Evolutionary conservation across 2,329 filamentous ascomycete species (phyloP).

Genomic region (Hortaea werneckii): DNA sequence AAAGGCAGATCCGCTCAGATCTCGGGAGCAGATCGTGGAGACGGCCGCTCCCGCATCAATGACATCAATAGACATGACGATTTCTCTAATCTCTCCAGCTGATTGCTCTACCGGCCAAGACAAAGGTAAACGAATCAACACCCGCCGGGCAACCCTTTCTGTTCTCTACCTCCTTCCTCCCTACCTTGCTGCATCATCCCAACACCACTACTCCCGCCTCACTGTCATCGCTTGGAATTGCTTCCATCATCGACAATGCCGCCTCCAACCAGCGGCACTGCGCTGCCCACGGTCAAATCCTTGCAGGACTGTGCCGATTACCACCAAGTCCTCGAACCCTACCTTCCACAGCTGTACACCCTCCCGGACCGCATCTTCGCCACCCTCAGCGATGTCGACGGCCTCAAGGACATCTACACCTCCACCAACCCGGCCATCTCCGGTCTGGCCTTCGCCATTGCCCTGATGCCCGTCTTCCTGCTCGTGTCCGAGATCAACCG

Average conservation of each 20-base stretch:
- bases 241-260: too few relatives aligned
- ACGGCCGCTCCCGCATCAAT: not conserved
- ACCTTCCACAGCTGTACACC: constrained; percentile 52
- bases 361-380: constrained; percentile 40
- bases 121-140: not conserved
- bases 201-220: too few relatives aligned
- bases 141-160: not conserved
- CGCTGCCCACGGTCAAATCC: constrained; percentile 43
- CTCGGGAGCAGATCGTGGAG: not conserved
- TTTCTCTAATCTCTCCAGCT: not conserved
- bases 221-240: too few relatives aligned
- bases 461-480: constrained; percentile 62
- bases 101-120: not conserved
- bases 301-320: constrained; percentile 70
- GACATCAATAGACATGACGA: not conserved
- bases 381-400: constrained; percentile 43
- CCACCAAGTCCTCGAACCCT: constrained; percentile 64
- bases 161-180: not conserved
- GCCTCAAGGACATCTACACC: constrained; percentile 62
- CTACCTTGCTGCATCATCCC: too few relatives aligned
- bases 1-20: not conserved
- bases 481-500: constrained; percentile 72
- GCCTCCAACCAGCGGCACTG: not conserved
- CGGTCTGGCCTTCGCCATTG: constrained; percentile 60
- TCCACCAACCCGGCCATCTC: constrained; percentile 78